Base-by-base conservation (phyloP, 225 moss, liverwort and hornwort genomes). In the Pleurozium schreberi region DNA sequence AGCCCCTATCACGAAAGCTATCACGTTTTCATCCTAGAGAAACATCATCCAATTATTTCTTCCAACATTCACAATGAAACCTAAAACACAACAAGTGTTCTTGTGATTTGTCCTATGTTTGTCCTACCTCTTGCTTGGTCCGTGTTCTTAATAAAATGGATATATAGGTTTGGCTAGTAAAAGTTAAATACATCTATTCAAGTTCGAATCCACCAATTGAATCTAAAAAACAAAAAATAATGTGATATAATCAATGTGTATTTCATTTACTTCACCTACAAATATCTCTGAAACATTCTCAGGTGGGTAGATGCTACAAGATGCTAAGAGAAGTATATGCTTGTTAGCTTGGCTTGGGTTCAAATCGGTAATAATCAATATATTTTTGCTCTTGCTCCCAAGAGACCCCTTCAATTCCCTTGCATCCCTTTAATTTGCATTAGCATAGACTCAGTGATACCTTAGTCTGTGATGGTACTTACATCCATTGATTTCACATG, bases 1-100 rank as follows among this genome's bases (percentile, higher is more conserved):
- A 1, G 19, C 8, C 12, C 18, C 7, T 75, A 33, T 34, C 2
- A 34, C 10, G 34, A 34, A 20, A 21, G 21, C 13, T 13, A 22
- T 22, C 14, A 21, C 3, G 0, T 52, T 75, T 30, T 75, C 75
- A 52, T 52, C 13, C 2, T 2, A 21, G 0, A 36, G 12, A 33
- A 6, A 34, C 47, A 31, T 33, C 30, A 75, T 50, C 12, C 12
- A 75, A 50, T 33, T 75, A 33, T 75, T 50, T 10, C 21, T 33
- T 50, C 1, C 1, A 0, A 50, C 1, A 4, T 34, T 34, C 13
- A 34, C 1, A 0, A 22, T 21, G 2, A 34, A 50, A 76, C 8
- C 12, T 52, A 13, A 0, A 22, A 1, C 0, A 1, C 0, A 0
- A 52, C 8, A 50, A 52, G 1, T 21, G 34, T 21, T 52, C 13